phyloP scores from a whole-genome alignment of 2,329 filamentous ascomycete genomes.

The Pezicula radicicola region DNA sequence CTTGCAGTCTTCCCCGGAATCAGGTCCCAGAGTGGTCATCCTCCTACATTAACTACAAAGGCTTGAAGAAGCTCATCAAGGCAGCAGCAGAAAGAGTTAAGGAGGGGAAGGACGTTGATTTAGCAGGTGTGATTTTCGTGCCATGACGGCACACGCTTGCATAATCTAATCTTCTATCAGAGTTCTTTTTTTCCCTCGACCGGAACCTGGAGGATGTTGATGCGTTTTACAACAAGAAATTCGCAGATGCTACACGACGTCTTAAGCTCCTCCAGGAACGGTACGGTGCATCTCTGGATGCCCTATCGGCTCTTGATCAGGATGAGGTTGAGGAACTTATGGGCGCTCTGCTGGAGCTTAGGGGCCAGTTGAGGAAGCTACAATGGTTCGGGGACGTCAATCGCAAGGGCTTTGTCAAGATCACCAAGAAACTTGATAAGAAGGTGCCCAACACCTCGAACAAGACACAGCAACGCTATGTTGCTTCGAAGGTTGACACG shows the following conservation, averaged over 20 bases:
- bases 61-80: slow-evolving; percentile 94
- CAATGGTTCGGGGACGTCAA: slow-evolving; percentile 99
- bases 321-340: slow-evolving; percentile 91
- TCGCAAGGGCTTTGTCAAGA: slow-evolving; percentile 91
- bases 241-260: slow-evolving; percentile 77
- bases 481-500: slow-evolving; percentile 87
- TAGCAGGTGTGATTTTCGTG: slow-evolving; percentile 70
- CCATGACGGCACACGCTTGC: slow-evolving; percentile 28
- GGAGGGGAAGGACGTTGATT: slow-evolving; percentile 73
- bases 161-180: slow-evolving; percentile 50
- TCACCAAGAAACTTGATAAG: slow-evolving; percentile 98
- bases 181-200: slow-evolving; percentile 95
- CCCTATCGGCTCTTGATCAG: slow-evolving; percentile 71
- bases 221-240: slow-evolving; percentile 95
- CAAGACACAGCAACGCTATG: slow-evolving; percentile 78
- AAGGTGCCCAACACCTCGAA: slow-evolving; percentile 67
- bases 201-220: slow-evolving; percentile 97
- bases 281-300: slow-evolving; percentile 73
- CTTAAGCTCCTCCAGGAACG: slow-evolving; percentile 83
- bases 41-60: slow-evolving; percentile 86
- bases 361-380: slow-evolving; percentile 83
- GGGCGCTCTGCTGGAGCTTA: slow-evolving; percentile 83
- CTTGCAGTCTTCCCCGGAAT: slow-evolving; percentile 66
- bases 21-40: slow-evolving; percentile 86
- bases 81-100: slow-evolving; percentile 61